Conservation (phyloP, 352 stramenopile species). For the Globisporangium emineosum region DNA sequence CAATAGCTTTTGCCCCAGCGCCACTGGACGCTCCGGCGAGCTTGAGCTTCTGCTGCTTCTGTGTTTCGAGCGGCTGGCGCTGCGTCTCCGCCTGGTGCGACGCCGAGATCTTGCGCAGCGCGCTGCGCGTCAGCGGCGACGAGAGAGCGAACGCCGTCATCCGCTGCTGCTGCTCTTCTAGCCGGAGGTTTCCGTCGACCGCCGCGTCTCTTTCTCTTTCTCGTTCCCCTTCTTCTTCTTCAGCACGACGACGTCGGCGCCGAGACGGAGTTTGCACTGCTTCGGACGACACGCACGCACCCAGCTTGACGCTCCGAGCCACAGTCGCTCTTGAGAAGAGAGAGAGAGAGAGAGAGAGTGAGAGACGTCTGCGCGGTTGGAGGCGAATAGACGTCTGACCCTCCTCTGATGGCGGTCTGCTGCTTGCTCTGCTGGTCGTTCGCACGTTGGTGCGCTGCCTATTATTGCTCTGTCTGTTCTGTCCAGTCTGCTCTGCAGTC, state of each 20-base stretch:
- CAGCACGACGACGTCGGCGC: background rate
- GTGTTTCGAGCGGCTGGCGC: background rate
- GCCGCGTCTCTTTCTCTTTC: no score
- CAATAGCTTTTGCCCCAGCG: background rate
- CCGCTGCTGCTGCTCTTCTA: constrained; percentile 3
- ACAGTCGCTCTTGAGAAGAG: background rate
- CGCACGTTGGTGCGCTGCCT: no score
- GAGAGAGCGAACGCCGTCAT: constrained; percentile 5
- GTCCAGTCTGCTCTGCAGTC: no score
- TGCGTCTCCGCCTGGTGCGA: background rate
- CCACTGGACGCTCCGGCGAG: background rate
- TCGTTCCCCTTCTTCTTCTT: background rate
- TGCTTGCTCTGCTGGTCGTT: no score
- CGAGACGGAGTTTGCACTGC: constrained; percentile 1
- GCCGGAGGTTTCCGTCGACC: background rate
- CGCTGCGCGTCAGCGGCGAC: constrained; percentile 14
- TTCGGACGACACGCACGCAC: constrained; percentile 13
- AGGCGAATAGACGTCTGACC: background rate
- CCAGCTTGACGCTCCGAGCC: constrained; percentile 12
- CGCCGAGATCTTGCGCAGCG: constrained; percentile 5
- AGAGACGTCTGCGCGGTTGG: background rate
- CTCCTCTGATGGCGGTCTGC: no score
- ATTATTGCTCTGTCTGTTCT: no score
- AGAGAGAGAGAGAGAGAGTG: constrained; percentile 10
- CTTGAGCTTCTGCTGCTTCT: constrained; percentile 7